phyloP scores from a whole-genome alignment of 805 yeast species.

The Blastobotrys attinorum region DNA sequence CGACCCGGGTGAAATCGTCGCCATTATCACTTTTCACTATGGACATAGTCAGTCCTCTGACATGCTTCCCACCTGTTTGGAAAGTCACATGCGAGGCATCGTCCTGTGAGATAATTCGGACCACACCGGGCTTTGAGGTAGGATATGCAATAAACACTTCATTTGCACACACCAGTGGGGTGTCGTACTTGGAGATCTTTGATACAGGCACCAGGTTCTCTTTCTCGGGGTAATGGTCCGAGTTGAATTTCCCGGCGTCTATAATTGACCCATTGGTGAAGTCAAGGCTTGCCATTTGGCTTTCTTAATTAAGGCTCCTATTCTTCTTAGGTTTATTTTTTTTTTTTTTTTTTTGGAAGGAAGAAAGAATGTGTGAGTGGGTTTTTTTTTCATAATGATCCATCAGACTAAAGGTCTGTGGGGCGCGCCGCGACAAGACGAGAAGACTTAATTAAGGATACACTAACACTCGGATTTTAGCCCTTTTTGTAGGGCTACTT shows the following conservation, averaged over 20 bases:
- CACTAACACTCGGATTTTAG: no score
- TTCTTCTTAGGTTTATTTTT: neutral
- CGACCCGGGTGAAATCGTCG: neutral
- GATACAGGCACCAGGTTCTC: conserved; percentile 14
- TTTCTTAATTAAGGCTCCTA: neutral
- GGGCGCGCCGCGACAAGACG: no score
- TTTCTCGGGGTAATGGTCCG: neutral
- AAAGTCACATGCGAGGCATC: conserved; percentile 15
- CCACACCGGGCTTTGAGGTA: conserved; percentile 15
- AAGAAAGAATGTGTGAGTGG: neutral
- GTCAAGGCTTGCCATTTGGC: conserved; percentile 1
- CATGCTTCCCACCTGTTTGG: neutral
- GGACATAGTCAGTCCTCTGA: conserved; percentile 4
- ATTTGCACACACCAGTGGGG: conserved; percentile 13
- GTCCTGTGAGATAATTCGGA: conserved; percentile 18
- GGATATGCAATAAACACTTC: conserved; percentile 16
- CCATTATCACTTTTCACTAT: no score
- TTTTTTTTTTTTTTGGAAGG: neutral
- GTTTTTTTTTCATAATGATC: no score
- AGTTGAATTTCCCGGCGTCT: neutral
- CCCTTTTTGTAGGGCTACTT: no score
- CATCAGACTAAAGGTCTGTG: no score
- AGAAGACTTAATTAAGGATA: no score
- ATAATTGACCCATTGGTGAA: conserved; percentile 1
- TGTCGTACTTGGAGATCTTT: conserved; percentile 10